These are phyloP conservation scores for Wickerhamomyces kurtzmanii DNA, from an alignment of 805 yeast genomes.

Conservation along the genomic window DNA sequence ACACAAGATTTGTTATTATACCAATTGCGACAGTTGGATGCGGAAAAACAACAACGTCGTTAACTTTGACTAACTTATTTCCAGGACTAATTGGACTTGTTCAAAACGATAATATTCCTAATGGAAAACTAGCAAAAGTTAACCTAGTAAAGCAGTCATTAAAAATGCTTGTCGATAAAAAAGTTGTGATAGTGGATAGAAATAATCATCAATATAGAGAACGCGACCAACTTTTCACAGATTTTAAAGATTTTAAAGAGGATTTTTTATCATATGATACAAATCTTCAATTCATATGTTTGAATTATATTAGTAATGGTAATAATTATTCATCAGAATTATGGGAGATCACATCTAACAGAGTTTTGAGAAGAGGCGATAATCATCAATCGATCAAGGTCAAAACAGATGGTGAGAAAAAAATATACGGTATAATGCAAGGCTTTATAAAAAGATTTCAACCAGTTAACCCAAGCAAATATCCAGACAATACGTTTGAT, in stretches of 20 bases:
- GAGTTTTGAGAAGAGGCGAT: constrained; percentile 70
- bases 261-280: constrained; percentile 30
- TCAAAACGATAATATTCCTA: constrained; percentile 70
- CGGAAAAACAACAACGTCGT: constrained; percentile 82
- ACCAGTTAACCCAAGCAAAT: constrained; percentile 30
- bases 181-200: constrained; percentile 66
- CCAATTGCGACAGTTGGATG: constrained; percentile 92
- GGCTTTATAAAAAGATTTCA: constrained; percentile 70
- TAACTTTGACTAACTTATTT: constrained; percentile 44
- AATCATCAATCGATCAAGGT: constrained; percentile 78
- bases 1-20: constrained; percentile 51
- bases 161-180: constrained; percentile 24
- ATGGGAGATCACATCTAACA: constrained; percentile 41
- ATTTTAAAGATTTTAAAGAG: constrained; percentile 32
- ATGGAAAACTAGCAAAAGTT: constrained; percentile 32
- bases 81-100: constrained; percentile 57
- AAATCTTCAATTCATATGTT: constrained; percentile 49
- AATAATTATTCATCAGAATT: constrained; percentile 23
- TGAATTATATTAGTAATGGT: constrained; percentile 49
- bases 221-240: constrained; percentile 53
- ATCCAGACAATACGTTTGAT: constrained; percentile 67
- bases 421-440: constrained; percentile 54
- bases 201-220: constrained; percentile 73
- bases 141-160: constrained; percentile 39
- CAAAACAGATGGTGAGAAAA: constrained; percentile 30